Percentiles rank a stretch among this genome's conserved stretches.
Evolutionary conservation across 257 asterid species (phyloP).

Genomic region (Phtheirospermum japonicum): DNA sequence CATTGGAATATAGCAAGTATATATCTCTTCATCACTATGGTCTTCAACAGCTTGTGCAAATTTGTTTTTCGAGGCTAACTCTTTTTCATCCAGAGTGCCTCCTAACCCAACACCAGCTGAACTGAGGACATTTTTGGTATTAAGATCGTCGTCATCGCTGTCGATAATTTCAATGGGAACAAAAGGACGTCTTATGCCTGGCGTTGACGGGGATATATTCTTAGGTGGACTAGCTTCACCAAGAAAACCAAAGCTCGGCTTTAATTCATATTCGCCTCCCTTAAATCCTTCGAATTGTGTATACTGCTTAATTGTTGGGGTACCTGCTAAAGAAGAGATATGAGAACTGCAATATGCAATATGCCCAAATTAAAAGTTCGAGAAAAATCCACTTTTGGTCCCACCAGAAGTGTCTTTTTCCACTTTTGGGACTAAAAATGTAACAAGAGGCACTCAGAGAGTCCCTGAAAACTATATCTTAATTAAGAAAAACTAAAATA

Average conservation of each 20-base stretch:
- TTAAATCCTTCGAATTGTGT: conserved; percentile 27
- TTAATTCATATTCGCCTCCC: conserved; percentile 18
- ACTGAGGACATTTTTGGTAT: conserved; percentile 14
- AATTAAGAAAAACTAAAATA: too few species aligned
- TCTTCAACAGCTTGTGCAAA: conserved; percentile 13
- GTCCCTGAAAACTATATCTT: too few species aligned
- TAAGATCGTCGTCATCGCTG: conserved; percentile 41
- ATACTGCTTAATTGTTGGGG: conserved; percentile 19
- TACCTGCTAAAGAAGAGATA: conserved; percentile 32
- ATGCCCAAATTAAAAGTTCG: background rate
- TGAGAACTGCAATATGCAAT: background rate
- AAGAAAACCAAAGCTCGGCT: conserved; percentile 34
- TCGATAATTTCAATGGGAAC: conserved; percentile 40
- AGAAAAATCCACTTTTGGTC: too few species aligned
- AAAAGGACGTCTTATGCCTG: conserved; percentile 32
- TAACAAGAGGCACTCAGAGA: too few species aligned
- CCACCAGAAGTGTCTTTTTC: too few species aligned
- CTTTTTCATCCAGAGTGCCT: conserved; percentile 13
- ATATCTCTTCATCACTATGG: conserved; percentile 33
- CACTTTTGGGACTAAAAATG: too few species aligned
- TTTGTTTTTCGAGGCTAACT: conserved; percentile 22
- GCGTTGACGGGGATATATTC: conserved; percentile 45
- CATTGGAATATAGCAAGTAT: conserved; percentile 19
- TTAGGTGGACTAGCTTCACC: conserved; percentile 28
- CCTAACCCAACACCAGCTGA: conserved; percentile 29